Evolutionary conservation across 176 grass and related monocot species (phyloP), one percentile per base, ranked within the genome.

Genomic region (Rhynchospora tenuis): DNA sequence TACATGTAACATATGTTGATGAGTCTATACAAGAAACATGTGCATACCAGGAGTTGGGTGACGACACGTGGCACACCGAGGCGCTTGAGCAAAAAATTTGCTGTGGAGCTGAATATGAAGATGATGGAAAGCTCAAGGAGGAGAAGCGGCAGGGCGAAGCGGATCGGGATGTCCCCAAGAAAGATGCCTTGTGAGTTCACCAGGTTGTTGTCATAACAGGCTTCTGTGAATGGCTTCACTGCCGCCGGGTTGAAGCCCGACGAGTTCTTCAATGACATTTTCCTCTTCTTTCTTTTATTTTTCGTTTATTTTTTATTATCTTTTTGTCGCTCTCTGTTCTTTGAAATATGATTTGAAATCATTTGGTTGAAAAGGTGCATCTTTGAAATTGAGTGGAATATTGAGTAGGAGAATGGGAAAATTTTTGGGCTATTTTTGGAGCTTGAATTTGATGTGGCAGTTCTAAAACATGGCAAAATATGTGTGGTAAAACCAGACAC

Each of bases 161-260:
- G 87, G 19, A 92, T 84, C 4, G 90, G 93, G 80, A 68, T 47
- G 65, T 95, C 90, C 11, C 93, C 93, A 0, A 95, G 66, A 80
- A 95, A 95, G 81, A 92, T 85, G 71, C 93, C 93, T 80, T 95
- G 93, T 13, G 93, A 95, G 82, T 88, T 92, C 10, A 92, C 93
- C 3, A 88, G 58, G 82, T 92, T 92, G 61, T 92, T 95, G 82
- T 92, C 92, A 29, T 94, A 94, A 83, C 93, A 95, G 0, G 90
- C 88, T 28, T 78, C 86, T 4, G 20, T 68, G 29, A 92, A 17
- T 1, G 90, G 93, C 90, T 95, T 95, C 72, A 90, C 90, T 45
- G 90, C 83, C 14, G 61, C 20, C 19, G 61, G 29, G 65, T 73
- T 77, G 45, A 64, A 19, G 26, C 26, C 51, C 11, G 68, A 61